These are phyloP conservation scores for Neocucurbitaria cava DNA, from an alignment of 2,329 filamentous ascomycete species.

Conservation along the genomic window DNA sequence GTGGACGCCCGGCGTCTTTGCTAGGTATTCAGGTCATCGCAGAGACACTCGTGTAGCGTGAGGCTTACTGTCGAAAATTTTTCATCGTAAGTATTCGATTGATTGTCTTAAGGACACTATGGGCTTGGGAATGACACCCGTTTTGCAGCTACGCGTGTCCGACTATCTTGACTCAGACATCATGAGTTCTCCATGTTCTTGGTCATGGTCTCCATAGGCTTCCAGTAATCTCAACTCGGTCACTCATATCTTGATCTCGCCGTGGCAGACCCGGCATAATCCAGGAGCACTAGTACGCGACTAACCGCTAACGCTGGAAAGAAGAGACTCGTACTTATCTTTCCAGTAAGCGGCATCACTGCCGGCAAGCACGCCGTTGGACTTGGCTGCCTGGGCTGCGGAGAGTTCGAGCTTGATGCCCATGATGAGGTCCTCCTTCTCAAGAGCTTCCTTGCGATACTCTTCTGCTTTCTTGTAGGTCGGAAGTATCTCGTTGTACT, in stretches of 20 bases:
- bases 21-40: too few species aligned
- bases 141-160: neutral
- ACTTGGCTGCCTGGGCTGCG: slow-evolving; percentile 13
- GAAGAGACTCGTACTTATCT: slow-evolving; percentile 31
- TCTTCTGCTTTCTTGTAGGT: slow-evolving; percentile 28
- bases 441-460: slow-evolving; percentile 16
- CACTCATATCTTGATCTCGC: too few species aligned
- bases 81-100: too few species aligned
- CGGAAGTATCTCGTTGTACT: slow-evolving; percentile 34
- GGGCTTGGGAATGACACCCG: neutral
- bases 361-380: slow-evolving; percentile 12
- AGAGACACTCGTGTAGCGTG: too few species aligned
- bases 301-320: slow-evolving; percentile 20
- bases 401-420: slow-evolving; percentile 26
- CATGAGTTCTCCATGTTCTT: neutral
- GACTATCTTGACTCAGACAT: neutral
- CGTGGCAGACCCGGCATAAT: neutral
- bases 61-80: too few species aligned
- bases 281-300: neutral
- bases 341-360: slow-evolving; percentile 32
- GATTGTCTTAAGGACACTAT: too few species aligned
- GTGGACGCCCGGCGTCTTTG: too few species aligned
- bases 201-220: neutral
- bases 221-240: neutral
- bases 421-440: slow-evolving; percentile 23